Base-by-base conservation (phyloP, 192 early-diverging fungal species). In the Anaeromyces robustus region DNA sequence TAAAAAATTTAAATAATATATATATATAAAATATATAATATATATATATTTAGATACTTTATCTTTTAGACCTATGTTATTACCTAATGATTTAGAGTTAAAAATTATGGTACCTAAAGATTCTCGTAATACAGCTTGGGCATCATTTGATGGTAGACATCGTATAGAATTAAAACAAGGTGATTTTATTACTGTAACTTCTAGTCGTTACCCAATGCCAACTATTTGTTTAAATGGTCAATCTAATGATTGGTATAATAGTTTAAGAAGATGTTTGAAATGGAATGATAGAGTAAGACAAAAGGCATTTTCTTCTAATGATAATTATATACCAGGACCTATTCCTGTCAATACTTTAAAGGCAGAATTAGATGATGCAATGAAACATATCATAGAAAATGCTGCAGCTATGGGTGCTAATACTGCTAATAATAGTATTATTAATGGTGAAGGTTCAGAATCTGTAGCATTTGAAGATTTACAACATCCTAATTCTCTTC, bases 251-350 rank as follows among this genome's bases (percentile, higher is more conserved):
- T 99, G 98, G 98, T 98, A 96, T 86, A 86, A 92, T 80, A 90
- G 92, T 19, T 85, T 99, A 16, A 91, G 90, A 18, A 88, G 94
- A 31, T 97, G 94, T 80, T 83, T 99, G 68, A 89, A 92, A 77
- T 99, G 98, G 98, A 99, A 99, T 84, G 92, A 96, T 79, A 89
- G 98, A 30, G 90, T 92, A 82, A 85, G 91, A 18, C 98, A 99
- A 87, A 97, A 96, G 83, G 87, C 90, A 34, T 95, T 95, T 87
- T 83, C 81, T 13, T 86, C 86, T 1, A 85, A 87, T 0, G 88
- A 89, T 78, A 30, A 30, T 37, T 82, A 68, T 43, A n/a, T 68
- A 68, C 52, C 52, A n/a, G 52, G 26, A 7, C 52, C 52, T 22
- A n/a, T 68, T 11, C 3, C 52, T 11, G 52, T 68, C 1, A 68